Evolutionary conservation across 2,329 filamentous ascomycete genomes (phyloP).

Genomic region (Fusarium citri): DNA sequence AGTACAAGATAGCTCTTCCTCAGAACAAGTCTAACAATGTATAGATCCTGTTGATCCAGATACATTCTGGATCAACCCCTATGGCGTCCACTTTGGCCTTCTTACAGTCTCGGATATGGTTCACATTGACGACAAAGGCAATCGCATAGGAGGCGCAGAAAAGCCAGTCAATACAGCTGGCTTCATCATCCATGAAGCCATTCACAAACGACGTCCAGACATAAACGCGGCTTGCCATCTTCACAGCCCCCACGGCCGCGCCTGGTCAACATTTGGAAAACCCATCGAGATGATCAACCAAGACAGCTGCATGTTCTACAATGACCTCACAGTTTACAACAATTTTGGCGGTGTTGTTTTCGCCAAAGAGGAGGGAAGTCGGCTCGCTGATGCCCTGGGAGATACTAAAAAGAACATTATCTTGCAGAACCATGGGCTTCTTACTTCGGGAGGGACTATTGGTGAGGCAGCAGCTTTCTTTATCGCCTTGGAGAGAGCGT

Average conservation of each 20-base stretch:
- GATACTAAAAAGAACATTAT: slow-evolving; percentile 68
- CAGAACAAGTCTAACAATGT: slow-evolving; percentile 16
- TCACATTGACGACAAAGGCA: slow-evolving; percentile 68
- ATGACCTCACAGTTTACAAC: slow-evolving; percentile 70
- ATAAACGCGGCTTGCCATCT: slow-evolving; percentile 75
- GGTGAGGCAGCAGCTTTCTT: slow-evolving; percentile 79
- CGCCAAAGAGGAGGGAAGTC: slow-evolving; percentile 70
- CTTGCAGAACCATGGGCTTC: slow-evolving; percentile 75
- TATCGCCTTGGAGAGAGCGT: slow-evolving; percentile 73
- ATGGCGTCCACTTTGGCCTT: slow-evolving; percentile 73
- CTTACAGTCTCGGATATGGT: slow-evolving; percentile 75
- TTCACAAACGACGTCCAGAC: slow-evolving; percentile 72
- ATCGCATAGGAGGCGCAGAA: slow-evolving; percentile 69
- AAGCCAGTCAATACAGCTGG: slow-evolving; percentile 74
- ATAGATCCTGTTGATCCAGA: slow-evolving; percentile 50
- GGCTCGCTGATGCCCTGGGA: slow-evolving; percentile 72
- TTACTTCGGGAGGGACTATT: slow-evolving; percentile 75
- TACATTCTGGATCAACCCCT: slow-evolving; percentile 63
- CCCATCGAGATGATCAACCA: slow-evolving; percentile 76
- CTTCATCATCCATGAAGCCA: slow-evolving; percentile 74
- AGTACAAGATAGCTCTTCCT: background rate
- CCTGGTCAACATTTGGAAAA: slow-evolving; percentile 72
- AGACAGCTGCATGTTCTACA: slow-evolving; percentile 73
- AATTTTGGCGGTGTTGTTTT: slow-evolving; percentile 63
- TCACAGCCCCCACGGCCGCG: slow-evolving; percentile 71